A percentile compares a stretch with the other conserved stretches of the same genome.
Evolutionary conservation across 2,329 filamentous ascomycete genomes (phyloP).

Genomic region (Aspergillus floridensis): DNA sequence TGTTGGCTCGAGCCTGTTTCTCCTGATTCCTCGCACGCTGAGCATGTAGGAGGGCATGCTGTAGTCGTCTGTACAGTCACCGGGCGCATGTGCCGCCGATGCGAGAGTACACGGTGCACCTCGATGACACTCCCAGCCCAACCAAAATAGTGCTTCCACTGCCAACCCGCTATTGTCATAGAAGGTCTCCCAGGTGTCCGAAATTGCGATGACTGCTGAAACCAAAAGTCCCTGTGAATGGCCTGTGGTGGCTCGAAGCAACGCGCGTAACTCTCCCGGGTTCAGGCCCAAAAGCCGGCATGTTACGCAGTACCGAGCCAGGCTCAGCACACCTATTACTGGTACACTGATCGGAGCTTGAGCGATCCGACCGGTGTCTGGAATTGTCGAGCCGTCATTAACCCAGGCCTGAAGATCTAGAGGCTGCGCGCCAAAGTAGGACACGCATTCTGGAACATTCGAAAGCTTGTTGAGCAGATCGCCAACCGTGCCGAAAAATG

Average conservation of each 20-base stretch:
- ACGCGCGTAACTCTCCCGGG: constrained; percentile 30
- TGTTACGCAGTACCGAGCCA: constrained; percentile 31
- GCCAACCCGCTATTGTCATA: constrained; percentile 25
- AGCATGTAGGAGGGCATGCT: constrained; percentile 17
- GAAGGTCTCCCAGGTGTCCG: constrained; percentile 35
- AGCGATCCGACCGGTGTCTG: constrained; percentile 33
- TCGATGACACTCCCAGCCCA: constrained; percentile 19
- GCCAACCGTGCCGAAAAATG: constrained; percentile 9
- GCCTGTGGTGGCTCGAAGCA: constrained; percentile 30
- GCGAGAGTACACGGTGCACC: constrained; percentile 10
- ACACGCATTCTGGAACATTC: constrained; percentile 1
- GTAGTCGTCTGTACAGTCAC: not conserved
- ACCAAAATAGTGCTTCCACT: constrained; percentile 28
- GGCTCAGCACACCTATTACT: constrained; percentile 36
- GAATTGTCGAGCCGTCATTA: constrained; percentile 24
- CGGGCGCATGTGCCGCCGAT: not conserved
- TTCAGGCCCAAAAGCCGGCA: constrained; percentile 28
- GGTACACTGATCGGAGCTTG: constrained; percentile 41
- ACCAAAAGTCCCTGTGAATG: constrained; percentile 42
- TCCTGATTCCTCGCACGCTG: constrained; percentile 13
- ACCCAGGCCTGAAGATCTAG: constrained; percentile 20
- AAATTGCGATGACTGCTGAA: constrained; percentile 34
- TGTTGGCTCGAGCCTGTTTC: not conserved
- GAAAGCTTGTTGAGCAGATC: constrained; percentile 11
- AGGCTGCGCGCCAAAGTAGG: constrained; percentile 8